Base-by-base conservation (phyloP, 2,329 filamentous ascomycete species). In the Mycosphaerella sp. region DNA sequence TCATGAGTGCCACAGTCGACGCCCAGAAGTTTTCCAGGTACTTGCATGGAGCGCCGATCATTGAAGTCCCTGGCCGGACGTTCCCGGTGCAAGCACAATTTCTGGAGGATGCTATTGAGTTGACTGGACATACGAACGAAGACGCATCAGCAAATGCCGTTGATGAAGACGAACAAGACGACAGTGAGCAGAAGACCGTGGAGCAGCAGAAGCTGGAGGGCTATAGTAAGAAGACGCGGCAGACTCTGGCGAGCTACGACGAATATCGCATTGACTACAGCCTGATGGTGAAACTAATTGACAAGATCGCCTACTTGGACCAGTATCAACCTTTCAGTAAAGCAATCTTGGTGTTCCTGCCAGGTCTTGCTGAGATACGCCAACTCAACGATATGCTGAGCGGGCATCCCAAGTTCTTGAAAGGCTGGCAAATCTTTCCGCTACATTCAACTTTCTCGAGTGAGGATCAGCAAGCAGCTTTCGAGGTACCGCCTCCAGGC, bases 1-100 rank as follows among this genome's bases (percentile, higher is more conserved):
- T 98, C 45, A 98, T 98, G 93, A 97, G 92, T 61, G 93, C 93
- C 9, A 98, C 93, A 0, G 89, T 98, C 6, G 89, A 98, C 69
- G 89, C 93, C 0, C 85, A 92, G 56, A 84, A 85, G 12, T 96
- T 98, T 68, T 96, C 93, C 0, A 81, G 82, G 9, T 98, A 97
- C 67, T 80, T 98, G 1, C 84, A 85, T 52, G 83, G 84, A 4
- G 92, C 92, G 1, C 92, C 92, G 0, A 83, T 97, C 40, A 76
- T 98, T 51, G 90, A 87, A 56, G 89, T 98, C 11, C 93, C 93
- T 2, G 93, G 93, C 0, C 83, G 93, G 45, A 97, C 92, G 0
- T 98, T 95, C 66, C 92, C 93, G 0, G 93, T 98, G 2, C 79
- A 89, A 62, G 88, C 91, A 38, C 84, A 83, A 58, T 97, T 88